A percentile compares a stretch with the other conserved stretches of the same genome.
Evolutionary conservation across 768 basidiomycete genomes (phyloP).

Genomic region (Boletus vinaceobasis): DNA sequence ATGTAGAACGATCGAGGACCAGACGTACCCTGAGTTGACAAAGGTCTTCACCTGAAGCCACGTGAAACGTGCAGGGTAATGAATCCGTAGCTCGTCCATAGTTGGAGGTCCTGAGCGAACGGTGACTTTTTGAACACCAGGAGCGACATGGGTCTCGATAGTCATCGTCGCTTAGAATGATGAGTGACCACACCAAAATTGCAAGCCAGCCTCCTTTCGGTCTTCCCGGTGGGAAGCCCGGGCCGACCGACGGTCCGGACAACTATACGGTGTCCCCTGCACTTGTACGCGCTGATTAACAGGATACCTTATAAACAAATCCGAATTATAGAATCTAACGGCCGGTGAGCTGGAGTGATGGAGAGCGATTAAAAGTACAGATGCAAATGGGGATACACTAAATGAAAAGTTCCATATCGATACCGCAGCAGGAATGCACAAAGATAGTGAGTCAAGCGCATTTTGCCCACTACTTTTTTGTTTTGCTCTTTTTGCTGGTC

Average conservation of each 20-base stretch:
- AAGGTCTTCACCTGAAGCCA: constrained; percentile 76
- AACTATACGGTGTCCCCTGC: background rate
- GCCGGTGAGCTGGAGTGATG: background rate
- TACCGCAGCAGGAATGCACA: background rate
- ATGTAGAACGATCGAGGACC: background rate
- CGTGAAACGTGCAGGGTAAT: constrained; percentile 76
- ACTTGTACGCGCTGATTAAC: background rate
- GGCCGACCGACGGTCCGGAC: background rate
- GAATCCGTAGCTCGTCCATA: constrained; percentile 54
- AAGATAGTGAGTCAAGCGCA: background rate
- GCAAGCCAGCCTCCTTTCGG: background rate
- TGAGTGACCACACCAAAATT: background rate
- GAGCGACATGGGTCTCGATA: constrained; percentile 7
- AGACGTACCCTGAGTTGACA: constrained; percentile 67
- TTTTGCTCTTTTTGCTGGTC: constrained; percentile 40
- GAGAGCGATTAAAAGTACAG: constrained; percentile 12
- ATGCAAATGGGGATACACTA: constrained; percentile 7
- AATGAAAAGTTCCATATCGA: constrained; percentile 1
- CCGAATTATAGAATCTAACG: background rate
- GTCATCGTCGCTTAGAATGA: constrained; percentile 12
- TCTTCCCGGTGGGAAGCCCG: background rate
- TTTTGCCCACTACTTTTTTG: constrained; percentile 33
- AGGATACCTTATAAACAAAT: background rate
- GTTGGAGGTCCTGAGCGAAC: constrained; percentile 64
- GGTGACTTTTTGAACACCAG: constrained; percentile 28